phyloP scores from a whole-genome alignment of 148 eudicot species.

The Salicornia ramosissima region DNA sequence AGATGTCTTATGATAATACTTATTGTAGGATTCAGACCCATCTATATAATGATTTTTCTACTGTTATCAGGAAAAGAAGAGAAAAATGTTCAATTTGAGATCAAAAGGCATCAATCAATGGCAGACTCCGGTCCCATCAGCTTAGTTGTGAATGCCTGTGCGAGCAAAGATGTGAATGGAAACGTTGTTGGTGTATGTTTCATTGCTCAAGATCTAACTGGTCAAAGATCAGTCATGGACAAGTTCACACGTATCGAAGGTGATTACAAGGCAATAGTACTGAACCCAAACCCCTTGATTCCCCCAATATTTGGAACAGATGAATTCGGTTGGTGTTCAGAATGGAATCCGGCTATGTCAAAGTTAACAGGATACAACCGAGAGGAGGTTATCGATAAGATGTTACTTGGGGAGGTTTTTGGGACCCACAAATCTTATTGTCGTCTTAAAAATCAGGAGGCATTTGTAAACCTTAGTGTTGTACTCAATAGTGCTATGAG shows the following conservation, averaged over 20 bases:
- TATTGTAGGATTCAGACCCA: too few species aligned
- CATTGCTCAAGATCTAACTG: conserved; percentile 81
- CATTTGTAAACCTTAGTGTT: conserved; percentile 66
- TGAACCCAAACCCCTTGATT: conserved; percentile 80
- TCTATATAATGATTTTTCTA: not conserved
- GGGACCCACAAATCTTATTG: conserved; percentile 61
- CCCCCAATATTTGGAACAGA: conserved; percentile 91
- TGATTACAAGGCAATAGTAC: conserved; percentile 84
- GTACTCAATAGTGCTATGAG: conserved; percentile 65
- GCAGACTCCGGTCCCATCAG: conserved; percentile 56
- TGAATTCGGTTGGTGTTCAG: conserved; percentile 91
- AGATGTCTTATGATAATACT: not conserved
- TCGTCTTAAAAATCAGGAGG: conserved; percentile 74
- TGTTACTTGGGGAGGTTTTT: conserved; percentile 87
- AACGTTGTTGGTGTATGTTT: conserved; percentile 78
- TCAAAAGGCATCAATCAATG: conserved; percentile 54
- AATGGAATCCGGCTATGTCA: conserved; percentile 91
- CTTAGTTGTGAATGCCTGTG: conserved; percentile 81
- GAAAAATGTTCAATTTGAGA: conserved; percentile 64
- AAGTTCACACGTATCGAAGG: conserved; percentile 92
- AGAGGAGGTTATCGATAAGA: conserved; percentile 61
- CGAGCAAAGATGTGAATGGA: conserved; percentile 65
- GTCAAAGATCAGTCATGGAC: conserved; percentile 78
- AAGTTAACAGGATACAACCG: conserved; percentile 60
- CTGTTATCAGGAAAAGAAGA: conserved; percentile 68